These are phyloP conservation scores for Aspergillus kassunensis DNA, from an alignment of 495 filamentous ascomycete genomes.

Conservation along the genomic window DNA sequence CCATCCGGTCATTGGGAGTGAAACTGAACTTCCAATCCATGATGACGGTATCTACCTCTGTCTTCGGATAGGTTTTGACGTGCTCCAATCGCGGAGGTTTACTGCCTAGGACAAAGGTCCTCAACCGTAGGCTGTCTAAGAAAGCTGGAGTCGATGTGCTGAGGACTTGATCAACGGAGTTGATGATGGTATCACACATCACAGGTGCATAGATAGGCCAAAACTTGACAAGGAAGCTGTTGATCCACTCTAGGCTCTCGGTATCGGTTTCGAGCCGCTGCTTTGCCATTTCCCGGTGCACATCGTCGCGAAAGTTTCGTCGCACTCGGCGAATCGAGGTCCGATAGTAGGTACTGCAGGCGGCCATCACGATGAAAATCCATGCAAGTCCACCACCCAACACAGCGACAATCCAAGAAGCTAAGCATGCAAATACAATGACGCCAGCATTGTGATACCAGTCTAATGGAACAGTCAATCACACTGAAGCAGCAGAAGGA, in stretches of 20 bases:
- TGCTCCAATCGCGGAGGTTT: slow-evolving; percentile 96
- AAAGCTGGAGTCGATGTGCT: slow-evolving; percentile 88
- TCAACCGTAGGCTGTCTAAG: slow-evolving; percentile 86
- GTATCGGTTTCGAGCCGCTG: slow-evolving; percentile 84
- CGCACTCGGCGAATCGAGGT: slow-evolving; percentile 91
- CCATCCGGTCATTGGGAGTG: slow-evolving; percentile 86
- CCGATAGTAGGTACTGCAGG: slow-evolving; percentile 91
- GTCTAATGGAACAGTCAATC: slow-evolving; percentile 45
- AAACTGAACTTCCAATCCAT: slow-evolving; percentile 99
- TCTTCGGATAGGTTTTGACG: slow-evolving; percentile 96
- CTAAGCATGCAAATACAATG: slow-evolving; percentile 87
- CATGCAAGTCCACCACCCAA: slow-evolving; percentile 89
- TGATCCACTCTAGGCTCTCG: slow-evolving; percentile 97
- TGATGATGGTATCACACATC: slow-evolving; percentile 85
- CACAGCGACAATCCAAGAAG: slow-evolving; percentile 84
- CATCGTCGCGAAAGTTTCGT: slow-evolving; percentile 93
- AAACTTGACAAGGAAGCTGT: slow-evolving; percentile 97
- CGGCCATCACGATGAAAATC: slow-evolving; percentile 89
- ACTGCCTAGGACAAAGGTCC: slow-evolving; percentile 84
- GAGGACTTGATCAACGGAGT: slow-evolving; percentile 89
- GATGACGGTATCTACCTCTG: slow-evolving; percentile 87
- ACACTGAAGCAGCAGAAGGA: background rate
- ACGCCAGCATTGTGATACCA: slow-evolving; percentile 97
- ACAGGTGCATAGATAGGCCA: slow-evolving; percentile 98
- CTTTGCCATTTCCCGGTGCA: slow-evolving; percentile 89